A percentile compares a stretch with the other conserved stretches of the same genome.
phyloP scores from a whole-genome alignment of 2,329 filamentous ascomycete genomes.

The Ceratocystis alfenasii region DNA sequence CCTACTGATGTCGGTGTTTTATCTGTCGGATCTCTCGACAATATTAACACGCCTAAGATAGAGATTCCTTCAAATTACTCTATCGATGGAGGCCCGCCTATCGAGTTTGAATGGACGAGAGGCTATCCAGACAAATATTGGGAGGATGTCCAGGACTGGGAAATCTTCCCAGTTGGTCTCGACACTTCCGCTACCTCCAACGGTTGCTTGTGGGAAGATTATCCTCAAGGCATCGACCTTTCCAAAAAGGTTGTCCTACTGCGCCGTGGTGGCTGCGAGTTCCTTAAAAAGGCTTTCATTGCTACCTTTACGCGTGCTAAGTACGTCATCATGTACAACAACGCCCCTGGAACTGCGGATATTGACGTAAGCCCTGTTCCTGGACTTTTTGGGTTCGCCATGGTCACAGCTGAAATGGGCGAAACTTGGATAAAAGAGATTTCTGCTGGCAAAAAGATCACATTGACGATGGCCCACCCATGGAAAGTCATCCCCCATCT shows the following conservation, averaged over 20 bases:
- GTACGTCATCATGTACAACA: constrained; percentile 53
- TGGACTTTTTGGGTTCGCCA: constrained; percentile 31
- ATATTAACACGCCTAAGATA: constrained; percentile 33
- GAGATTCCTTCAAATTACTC: constrained; percentile 34
- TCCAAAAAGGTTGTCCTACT: constrained; percentile 50
- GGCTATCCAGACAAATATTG: constrained; percentile 33
- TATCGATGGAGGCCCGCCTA: constrained; percentile 29
- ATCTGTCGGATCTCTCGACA: constrained; percentile 41
- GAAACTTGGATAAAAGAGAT: constrained; percentile 35
- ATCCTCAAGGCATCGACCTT: constrained; percentile 31
- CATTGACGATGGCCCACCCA: constrained; percentile 35
- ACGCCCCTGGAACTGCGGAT: constrained; percentile 30
- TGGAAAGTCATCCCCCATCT: constrained; percentile 30
- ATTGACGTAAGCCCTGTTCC: constrained; percentile 29
- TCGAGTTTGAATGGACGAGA: constrained; percentile 35
- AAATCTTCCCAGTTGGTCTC: constrained; percentile 39
- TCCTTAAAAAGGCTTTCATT: constrained; percentile 42
- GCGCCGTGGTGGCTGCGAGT: constrained; percentile 46
- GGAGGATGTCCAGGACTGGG: constrained; percentile 34
- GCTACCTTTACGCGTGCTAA: constrained; percentile 44
- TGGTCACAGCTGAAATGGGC: constrained; percentile 35
- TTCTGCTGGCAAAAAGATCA: constrained; percentile 34
- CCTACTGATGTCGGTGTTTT: constrained; percentile 38
- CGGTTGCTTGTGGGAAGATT: constrained; percentile 39
- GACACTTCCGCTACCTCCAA: constrained; percentile 39